Conservation (phyloP, 768 basidiomycete genomes). For the Rhizopogon sp. region DNA sequence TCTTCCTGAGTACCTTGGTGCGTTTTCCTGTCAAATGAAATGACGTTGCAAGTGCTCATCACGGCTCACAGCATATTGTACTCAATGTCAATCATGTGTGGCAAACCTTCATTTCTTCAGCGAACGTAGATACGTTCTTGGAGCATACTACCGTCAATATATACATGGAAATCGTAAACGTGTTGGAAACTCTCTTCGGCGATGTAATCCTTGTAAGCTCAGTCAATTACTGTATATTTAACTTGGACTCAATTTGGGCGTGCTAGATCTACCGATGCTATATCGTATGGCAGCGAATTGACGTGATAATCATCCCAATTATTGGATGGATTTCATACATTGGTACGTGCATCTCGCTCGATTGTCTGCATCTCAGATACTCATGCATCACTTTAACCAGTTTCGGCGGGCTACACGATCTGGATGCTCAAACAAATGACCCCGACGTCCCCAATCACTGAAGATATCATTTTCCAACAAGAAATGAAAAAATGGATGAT, state of each 20-base stretch:
- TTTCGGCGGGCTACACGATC: slow-evolving; percentile 1
- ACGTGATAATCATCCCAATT: not conserved
- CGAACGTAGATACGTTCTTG: not conserved
- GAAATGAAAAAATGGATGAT: slow-evolving; percentile 8
- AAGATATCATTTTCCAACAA: slow-evolving; percentile 1
- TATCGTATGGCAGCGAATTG: slow-evolving; percentile 3
- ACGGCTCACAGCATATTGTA: not conserved
- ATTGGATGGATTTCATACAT: not conserved
- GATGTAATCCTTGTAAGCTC: slow-evolving; percentile 11
- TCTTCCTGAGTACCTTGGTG: slow-evolving; percentile 3
- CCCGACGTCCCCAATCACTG: not conserved
- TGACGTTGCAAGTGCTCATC: not conserved
- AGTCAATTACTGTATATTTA: not conserved
- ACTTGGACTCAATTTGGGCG: not conserved
- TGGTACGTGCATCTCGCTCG: not conserved
- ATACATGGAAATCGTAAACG: slow-evolving; percentile 8
- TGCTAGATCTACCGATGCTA: slow-evolving; percentile 8
- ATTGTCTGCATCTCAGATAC: not conserved
- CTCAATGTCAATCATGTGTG: not conserved
- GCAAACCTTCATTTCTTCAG: not conserved
- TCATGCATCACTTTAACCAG: slow-evolving; percentile 1
- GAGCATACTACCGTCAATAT: not conserved
- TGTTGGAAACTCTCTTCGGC: slow-evolving; percentile 9
- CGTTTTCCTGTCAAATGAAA: not conserved
- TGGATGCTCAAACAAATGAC: not conserved